Evolutionary conservation across 352 stramenopile genomes (phyloP), one percentile per base, ranked within the genome.

Genomic region (Phytophthora ohioensis): DNA sequence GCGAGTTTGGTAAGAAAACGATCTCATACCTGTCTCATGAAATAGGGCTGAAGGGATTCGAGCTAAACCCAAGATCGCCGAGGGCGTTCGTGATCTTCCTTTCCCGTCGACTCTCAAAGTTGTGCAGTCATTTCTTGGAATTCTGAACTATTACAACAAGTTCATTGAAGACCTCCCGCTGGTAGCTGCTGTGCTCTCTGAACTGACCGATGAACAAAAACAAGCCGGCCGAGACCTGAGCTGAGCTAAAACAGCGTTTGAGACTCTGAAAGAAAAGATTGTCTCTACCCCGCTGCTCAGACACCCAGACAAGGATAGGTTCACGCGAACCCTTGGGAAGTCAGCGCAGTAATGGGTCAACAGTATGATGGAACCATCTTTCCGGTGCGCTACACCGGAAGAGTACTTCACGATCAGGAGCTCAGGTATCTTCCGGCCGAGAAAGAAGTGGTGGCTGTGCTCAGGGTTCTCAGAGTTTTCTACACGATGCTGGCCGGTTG

Each of bases 341-440:
- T 34, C 7, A 21, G 51, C 35, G n/a, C 32, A 3, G 52, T 59
- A 38, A 1, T 27, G 21, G 21, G 21, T 27, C 21, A 27, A 27
- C 1, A 2, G 21, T 27, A 27, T 27, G 21, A 13, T 64, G 11
- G 57, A 21, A 1, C 45, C 1, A 56, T 55, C 15, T 34, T 45
- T 13, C 45, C 57, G 5, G 57, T 64, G 8, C 43, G 57, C 3
- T 64, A 21, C 12, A 64, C 57, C 21, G 45, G 32, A 6, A 52
- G 57, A 31, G 34, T 48, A 1, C 35, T 64, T 1, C 57, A 64
- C 32, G 57, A 57, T 48, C 57, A 64, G 9, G 42, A 61, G 3
- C 61, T 61, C 21, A 42, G 51, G 1, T 47, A 56, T 10, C 61
- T 56, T n/a, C 49, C 42, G 2, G 61, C 51, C 5, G 61, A 62